Percentiles rank a stretch among this genome's conserved stretches.
These are phyloP conservation scores for Fimicolochytrium jonesii DNA, from an alignment of 192 early-diverging fungal species.

Conservation along the genomic window DNA sequence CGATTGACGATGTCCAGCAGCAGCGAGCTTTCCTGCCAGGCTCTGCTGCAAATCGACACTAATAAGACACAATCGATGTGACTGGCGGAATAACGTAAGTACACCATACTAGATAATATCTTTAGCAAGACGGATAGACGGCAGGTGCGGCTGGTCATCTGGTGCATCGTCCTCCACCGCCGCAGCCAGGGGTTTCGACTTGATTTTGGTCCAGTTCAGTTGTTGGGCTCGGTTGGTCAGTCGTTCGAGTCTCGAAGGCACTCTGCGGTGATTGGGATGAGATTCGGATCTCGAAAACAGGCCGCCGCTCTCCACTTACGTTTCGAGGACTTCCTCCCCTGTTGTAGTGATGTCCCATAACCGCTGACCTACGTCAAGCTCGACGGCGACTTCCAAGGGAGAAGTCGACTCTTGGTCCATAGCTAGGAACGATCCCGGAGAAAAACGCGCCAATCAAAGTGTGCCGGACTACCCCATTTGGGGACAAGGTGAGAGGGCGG, in stretches of 20 bases:
- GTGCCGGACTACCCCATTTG: no score
- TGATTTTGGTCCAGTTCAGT: constrained; percentile 6
- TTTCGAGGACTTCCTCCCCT: constrained; percentile 1
- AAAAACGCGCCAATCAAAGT: no score
- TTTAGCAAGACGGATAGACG: not conserved
- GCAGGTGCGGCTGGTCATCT: not conserved
- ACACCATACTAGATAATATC: constrained; percentile 10
- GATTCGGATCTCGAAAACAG: not conserved
- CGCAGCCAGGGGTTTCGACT: constrained; percentile 2
- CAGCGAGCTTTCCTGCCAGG: not conserved
- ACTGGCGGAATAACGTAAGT: no score
- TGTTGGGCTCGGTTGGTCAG: constrained; percentile 2
- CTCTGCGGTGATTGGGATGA: not conserved
- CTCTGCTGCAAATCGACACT: no score
- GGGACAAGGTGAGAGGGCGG: no score
- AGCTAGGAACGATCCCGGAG: no score
- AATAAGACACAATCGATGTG: no score
- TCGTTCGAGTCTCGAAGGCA: no score
- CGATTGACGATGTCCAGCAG: constrained; percentile 6
- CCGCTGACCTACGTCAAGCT: no score
- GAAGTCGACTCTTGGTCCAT: no score
- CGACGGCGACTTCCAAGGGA: no score
- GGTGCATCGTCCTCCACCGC: not conserved
- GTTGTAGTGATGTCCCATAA: constrained; percentile 1
- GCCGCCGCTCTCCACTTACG: not conserved